A percentile compares a stretch with the other conserved stretches of the same genome.
phyloP scores from a whole-genome alignment of 306 rosid species.

The Cajanus cajan region DNA sequence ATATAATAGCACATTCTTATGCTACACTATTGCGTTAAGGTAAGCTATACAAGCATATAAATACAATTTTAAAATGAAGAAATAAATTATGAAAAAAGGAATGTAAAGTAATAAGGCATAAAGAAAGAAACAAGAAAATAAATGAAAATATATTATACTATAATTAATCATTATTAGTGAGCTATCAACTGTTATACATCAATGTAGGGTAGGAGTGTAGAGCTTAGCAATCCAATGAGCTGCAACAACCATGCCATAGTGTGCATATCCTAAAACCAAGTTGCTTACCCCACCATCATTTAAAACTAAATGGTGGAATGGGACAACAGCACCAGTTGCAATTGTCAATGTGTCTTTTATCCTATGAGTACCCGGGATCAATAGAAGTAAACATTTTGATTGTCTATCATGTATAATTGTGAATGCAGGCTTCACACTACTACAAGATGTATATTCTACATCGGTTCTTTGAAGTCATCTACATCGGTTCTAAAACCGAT shows the following conservation, averaged over 20 bases:
- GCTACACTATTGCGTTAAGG: background rate
- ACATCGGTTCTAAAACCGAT: no score
- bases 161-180: background rate
- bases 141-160: background rate
- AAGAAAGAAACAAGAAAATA: background rate
- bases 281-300: slow-evolving; percentile 96
- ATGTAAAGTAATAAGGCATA: background rate
- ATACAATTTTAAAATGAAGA: background rate
- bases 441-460: no score
- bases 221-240: slow-evolving; percentile 99
- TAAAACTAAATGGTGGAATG: slow-evolving; percentile 90
- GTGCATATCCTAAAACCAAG: slow-evolving; percentile 93
- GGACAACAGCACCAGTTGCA: slow-evolving; percentile 94
- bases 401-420: slow-evolving; percentile 71
- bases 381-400: slow-evolving; percentile 80
- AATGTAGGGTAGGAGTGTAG: slow-evolving; percentile 68
- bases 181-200: background rate
- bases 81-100: background rate
- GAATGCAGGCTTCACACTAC: slow-evolving; percentile 97
- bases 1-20: background rate
- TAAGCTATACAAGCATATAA: no score
- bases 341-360: slow-evolving; percentile 97
- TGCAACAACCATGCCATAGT: slow-evolving; percentile 99
- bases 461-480: no score
- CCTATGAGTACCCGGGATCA: slow-evolving; percentile 98